Evolutionary conservation across 2,329 filamentous ascomycete genomes (phyloP).

Genomic region (Eutypella sp.): DNA sequence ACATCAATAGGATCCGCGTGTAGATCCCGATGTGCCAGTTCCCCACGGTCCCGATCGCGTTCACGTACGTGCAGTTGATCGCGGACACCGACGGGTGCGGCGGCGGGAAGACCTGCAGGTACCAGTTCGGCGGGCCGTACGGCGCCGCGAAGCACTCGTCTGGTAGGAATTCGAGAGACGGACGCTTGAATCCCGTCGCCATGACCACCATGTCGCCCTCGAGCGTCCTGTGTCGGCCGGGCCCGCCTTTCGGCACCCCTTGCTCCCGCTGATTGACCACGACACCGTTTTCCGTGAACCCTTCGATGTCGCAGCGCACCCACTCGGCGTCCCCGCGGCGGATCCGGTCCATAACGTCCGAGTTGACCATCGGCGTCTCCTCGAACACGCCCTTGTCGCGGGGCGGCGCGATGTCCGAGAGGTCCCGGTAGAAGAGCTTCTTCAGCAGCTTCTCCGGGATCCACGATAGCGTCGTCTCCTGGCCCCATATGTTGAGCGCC

Average conservation of each 20-base stretch:
- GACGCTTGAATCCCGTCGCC: slow-evolving; percentile 77
- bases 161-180: slow-evolving; percentile 68
- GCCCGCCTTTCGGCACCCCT: slow-evolving; percentile 71
- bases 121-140: slow-evolving; percentile 81
- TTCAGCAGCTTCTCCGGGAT: slow-evolving; percentile 73
- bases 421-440: slow-evolving; percentile 77
- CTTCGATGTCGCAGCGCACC: slow-evolving; percentile 74
- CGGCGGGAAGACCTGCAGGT: slow-evolving; percentile 80
- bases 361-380: slow-evolving; percentile 84
- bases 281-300: slow-evolving; percentile 59
- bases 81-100: slow-evolving; percentile 67
- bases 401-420: slow-evolving; percentile 69
- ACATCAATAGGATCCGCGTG: slow-evolving; percentile 81
- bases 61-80: slow-evolving; percentile 77
- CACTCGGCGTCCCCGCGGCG: slow-evolving; percentile 68
- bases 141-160: slow-evolving; percentile 66
- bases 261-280: slow-evolving; percentile 65
- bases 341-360: slow-evolving; percentile 71
- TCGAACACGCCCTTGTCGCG: slow-evolving; percentile 69
- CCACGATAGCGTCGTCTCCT: slow-evolving; percentile 69
- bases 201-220: slow-evolving; percentile 74
- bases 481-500: slow-evolving; percentile 72
- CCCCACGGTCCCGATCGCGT: slow-evolving; percentile 75
- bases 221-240: slow-evolving; percentile 61
- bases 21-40: slow-evolving; percentile 92